Evolutionary conservation across 805 yeast species (phyloP).

Genomic region (Groenewaldozyma salmanticensis): DNA sequence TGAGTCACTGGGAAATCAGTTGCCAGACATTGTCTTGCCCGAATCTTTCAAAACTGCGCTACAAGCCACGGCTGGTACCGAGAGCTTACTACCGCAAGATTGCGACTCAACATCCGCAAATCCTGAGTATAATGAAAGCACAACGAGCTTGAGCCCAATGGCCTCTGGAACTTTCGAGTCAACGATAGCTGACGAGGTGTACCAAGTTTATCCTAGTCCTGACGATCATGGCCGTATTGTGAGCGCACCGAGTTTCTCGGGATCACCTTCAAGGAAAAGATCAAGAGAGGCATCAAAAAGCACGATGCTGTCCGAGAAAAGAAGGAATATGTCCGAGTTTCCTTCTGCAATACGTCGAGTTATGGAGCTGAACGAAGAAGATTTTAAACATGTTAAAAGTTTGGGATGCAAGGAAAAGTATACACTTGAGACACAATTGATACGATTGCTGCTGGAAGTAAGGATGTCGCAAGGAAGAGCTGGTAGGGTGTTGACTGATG

Average conservation of each 20-base stretch:
- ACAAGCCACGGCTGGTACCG: no score
- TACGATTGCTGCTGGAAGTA: background rate
- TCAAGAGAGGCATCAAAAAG: background rate
- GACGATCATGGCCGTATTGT: background rate
- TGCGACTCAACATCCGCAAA: no score
- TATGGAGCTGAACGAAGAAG: background rate
- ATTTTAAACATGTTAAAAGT: no score
- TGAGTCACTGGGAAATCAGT: no score
- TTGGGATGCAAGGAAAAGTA: background rate
- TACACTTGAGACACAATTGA: background rate
- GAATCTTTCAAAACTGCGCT: no score
- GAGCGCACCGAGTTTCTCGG: background rate
- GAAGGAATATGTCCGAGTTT: background rate
- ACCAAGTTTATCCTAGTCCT: background rate
- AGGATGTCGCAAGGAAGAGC: constrained; percentile 3
- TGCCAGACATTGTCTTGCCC: no score
- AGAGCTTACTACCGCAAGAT: no score
- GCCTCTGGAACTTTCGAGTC: no score
- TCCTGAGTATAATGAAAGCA: no score
- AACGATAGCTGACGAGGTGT: background rate
- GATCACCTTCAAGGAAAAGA: background rate
- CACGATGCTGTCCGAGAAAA: background rate
- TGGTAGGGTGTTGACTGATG: constrained; percentile 9
- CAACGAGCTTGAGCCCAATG: no score
- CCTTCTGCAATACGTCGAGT: background rate